Percentiles rank a stretch among this genome's conserved stretches.
Evolutionary conservation across 768 basidiomycete genomes (phyloP).

Genomic region (Exsudoporus frostii): DNA sequence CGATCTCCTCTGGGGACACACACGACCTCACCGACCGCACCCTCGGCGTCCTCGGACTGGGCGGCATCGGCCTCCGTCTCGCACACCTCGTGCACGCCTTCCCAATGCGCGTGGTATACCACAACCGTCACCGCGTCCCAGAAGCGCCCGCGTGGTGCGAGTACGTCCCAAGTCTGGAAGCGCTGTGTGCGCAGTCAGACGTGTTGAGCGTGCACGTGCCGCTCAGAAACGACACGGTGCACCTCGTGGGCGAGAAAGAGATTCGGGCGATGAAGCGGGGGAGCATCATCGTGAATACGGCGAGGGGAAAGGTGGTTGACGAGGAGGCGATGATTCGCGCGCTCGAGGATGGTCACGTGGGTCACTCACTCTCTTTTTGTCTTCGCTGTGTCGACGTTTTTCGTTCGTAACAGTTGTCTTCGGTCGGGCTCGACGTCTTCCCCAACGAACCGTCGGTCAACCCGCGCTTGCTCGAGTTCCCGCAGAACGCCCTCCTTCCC

Average conservation of each 20-base stretch:
- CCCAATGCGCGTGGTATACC: conserved; percentile 88
- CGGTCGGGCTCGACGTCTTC: conserved; percentile 80
- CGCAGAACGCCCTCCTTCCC: conserved; percentile 81
- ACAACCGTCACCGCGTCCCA: conserved; percentile 56
- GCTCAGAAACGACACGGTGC: conserved; percentile 67
- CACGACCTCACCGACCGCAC: conserved; percentile 69
- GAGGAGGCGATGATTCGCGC: conserved; percentile 85
- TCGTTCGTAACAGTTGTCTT: not conserved
- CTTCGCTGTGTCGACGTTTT: too few relatives aligned
- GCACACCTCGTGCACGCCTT: conserved; percentile 74
- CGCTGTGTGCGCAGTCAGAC: conserved; percentile 69
- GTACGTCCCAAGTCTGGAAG: conserved; percentile 65
- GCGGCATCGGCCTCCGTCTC: conserved; percentile 71
- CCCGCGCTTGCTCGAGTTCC: conserved; percentile 74
- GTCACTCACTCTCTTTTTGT: conserved; percentile 25
- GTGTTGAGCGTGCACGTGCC: conserved; percentile 88
- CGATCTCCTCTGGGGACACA: conserved; percentile 42
- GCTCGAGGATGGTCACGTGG: conserved; percentile 81
- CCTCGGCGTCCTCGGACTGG: conserved; percentile 70
- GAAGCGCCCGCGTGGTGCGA: conserved; percentile 70
- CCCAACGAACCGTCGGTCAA: conserved; percentile 83
- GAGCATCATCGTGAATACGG: conserved; percentile 80
- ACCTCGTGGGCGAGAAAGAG: conserved; percentile 69
- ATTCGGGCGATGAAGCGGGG: conserved; percentile 77
- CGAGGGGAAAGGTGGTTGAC: conserved; percentile 87